Base-by-base conservation (phyloP, 176 grass and related monocot species). In the Oryza meyeriana region DNA sequence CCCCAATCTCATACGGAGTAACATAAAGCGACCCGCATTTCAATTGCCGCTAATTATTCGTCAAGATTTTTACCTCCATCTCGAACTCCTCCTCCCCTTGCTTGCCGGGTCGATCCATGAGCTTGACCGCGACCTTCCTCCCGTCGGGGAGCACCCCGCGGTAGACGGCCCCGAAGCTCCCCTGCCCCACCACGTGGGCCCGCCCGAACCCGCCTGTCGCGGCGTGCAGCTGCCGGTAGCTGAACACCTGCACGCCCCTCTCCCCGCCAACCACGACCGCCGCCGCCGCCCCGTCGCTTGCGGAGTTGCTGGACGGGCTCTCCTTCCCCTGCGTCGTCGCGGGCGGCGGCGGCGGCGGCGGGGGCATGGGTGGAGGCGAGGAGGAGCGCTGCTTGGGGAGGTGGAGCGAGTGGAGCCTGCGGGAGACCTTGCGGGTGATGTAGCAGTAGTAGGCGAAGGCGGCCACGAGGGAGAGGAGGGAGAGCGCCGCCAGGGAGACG, bases 401-500 rank as follows among this genome's bases (percentile, higher is more conserved):
- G 2, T 40, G n/a, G 78, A 93, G 86, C 64, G 84, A 81, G 14
- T 84, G 84, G 84, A 93, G 88, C 72, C 94, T 91, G 76, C 88
- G 88, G 85, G 91, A 92, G 65, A 99, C 96, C 88, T 99, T 99
- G 85, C 84, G 90, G 85, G 93, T 95, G 72, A 99, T 95, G 82
- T 99, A 99, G 96, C 96, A 99, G 44, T 99, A 99, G 80, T 99
- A 99, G 79, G 84, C 91, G 77, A 99, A 99, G 64, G 96, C 96
- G 12, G 87, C 83, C 22, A 99, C 33, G 77, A 99, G 85, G 63
- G 93, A 94, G 72, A 83, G 76, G 28, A 99, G 90, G 31, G 96
- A 91, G 38, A 99, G 89, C 39, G 89, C 90, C 44, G 96, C 93
- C 38, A 99, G 85, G 77, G 92, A 90, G 63, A 99, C 79, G 79